Conservation (phyloP, 306 rosid genomes). For the Vicia faba region DNA sequence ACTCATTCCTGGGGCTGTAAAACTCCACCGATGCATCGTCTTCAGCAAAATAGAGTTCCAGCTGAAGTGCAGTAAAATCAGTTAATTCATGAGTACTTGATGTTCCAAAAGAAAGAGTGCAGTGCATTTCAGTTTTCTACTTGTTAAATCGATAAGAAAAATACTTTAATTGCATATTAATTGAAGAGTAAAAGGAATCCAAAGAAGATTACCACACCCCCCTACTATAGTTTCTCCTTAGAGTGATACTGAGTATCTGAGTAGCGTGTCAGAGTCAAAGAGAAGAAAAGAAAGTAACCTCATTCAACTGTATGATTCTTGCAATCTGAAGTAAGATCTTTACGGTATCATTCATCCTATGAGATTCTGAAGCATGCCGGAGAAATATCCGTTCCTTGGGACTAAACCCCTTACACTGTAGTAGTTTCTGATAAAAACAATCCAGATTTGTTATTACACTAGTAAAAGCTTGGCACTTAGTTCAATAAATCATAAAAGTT, state of each 20-base stretch:
- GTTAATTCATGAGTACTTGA: constrained; percentile 35
- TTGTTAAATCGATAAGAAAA: constrained; percentile 26
- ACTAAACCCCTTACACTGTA: constrained; percentile 59
- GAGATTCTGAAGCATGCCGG: constrained; percentile 39
- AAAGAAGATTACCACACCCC: constrained; percentile 9
- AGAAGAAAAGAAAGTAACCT: constrained; percentile 56
- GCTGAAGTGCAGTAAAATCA: constrained; percentile 54
- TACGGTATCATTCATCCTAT: constrained; percentile 46
- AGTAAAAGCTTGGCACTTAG: constrained; percentile 25
- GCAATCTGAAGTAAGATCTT: constrained; percentile 62
- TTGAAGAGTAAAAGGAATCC: constrained; percentile 11
- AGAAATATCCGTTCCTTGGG: constrained; percentile 57
- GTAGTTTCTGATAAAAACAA: constrained; percentile 53
- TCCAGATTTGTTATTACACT: constrained; percentile 24
- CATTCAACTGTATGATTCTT: constrained; percentile 69
- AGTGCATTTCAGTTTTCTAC: constrained; percentile 29
- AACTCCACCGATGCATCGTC: constrained; percentile 53
- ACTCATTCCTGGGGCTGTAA: constrained; percentile 82
- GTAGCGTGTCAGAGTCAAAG: constrained; percentile 25
- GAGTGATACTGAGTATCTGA: constrained; percentile 21
- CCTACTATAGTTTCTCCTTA: constrained; percentile 29
- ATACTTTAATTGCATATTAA: constrained; percentile 1
- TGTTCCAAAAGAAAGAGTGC: constrained; percentile 18
- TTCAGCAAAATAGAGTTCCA: constrained; percentile 80
- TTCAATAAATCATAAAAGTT: constrained; percentile 15